Conservation (phyloP, 495 filamentous ascomycete species). For the Annulohypoxylon stygium region DNA sequence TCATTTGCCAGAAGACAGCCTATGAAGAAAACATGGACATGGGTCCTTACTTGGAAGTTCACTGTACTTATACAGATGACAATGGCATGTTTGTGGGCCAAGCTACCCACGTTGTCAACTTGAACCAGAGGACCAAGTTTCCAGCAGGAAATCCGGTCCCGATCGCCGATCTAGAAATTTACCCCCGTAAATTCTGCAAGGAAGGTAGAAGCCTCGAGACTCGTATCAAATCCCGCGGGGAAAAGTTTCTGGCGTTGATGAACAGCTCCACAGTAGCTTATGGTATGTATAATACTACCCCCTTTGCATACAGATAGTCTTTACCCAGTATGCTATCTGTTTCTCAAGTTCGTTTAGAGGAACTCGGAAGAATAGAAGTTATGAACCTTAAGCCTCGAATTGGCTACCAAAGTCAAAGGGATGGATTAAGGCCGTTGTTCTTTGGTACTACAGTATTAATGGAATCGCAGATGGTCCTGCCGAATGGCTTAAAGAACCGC, state of each 20-base stretch:
- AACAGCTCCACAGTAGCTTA: slow-evolving; percentile 43
- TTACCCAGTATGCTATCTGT: no score
- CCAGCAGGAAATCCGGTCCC: slow-evolving; percentile 41
- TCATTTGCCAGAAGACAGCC: slow-evolving; percentile 48
- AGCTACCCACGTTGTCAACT: slow-evolving; percentile 9
- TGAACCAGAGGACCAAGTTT: slow-evolving; percentile 42
- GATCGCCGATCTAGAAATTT: slow-evolving; percentile 42
- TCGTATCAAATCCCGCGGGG: slow-evolving; percentile 34
- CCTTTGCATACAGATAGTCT: no score
- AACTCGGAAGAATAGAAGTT: not conserved
- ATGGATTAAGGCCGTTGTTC: not conserved
- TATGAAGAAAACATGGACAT: slow-evolving; percentile 36
- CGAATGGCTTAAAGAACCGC: slow-evolving; percentile 48
- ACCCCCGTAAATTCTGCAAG: slow-evolving; percentile 40
- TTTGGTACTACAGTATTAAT: not conserved
- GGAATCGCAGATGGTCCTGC: slow-evolving; percentile 36
- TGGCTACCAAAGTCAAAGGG: not conserved
- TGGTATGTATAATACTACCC: slow-evolving; percentile 21
- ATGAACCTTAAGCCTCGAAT: not conserved
- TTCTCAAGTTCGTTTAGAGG: no score
- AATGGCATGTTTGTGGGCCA: slow-evolving; percentile 40
- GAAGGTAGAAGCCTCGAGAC: slow-evolving; percentile 42
- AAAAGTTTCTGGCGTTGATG: slow-evolving; percentile 41
- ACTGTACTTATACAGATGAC: slow-evolving; percentile 46
- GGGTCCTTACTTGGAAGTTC: slow-evolving; percentile 47